Base-by-base conservation (phyloP, 257 asterid species). In the Ligustrum vulgare region DNA sequence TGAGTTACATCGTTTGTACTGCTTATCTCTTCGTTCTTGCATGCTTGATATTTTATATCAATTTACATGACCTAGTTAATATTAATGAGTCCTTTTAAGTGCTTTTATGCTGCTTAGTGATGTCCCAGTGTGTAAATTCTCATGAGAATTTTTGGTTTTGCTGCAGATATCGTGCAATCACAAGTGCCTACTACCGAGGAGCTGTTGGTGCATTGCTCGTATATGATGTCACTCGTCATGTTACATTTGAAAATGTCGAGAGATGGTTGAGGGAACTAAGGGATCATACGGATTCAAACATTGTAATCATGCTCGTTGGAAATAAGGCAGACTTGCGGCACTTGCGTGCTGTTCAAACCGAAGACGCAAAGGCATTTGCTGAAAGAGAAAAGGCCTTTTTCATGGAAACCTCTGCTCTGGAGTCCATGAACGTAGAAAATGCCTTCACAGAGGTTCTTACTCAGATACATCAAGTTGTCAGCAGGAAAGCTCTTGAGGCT, bases 401-500 rank as follows among this genome's bases (percentile, higher is more conserved):
- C 67, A 86, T 81, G 87, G 89, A 86, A 72, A 86, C 89, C 34
- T 86, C 89, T 22, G 89, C 89, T 28, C 65, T 86, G 86, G 89
- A 86, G 70, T 86, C 89, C 15, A 33, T 86, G 86, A 86, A 86
- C 16, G 89, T 86, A 62, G 89, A 86, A 60, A 81, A 86, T 58
- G 86, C 89, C 77, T 86, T 86, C 81, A 83, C 87, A 23, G 89
- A 86, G 62, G 89, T 86, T 51, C 87, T 86, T 41, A 79, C 84
- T n/a, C 89, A 83, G 69, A 86, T 86, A 74, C 69, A 86, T 74
- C 86, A 65, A n/a, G 87, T 86, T 6, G 84, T 81, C 20, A 83
- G 89, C 80, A 79, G 75, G 84, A 86, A 83, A 77, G 84, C 87
- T 34, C 87, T 86, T 15, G 89, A 86, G 7, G 84, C 67, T 36